A percentile compares a stretch with the other conserved stretches of the same genome.
Evolutionary conservation across 164 flowering plant species (phyloP).

Genomic region (Vitis vinifera): DNA sequence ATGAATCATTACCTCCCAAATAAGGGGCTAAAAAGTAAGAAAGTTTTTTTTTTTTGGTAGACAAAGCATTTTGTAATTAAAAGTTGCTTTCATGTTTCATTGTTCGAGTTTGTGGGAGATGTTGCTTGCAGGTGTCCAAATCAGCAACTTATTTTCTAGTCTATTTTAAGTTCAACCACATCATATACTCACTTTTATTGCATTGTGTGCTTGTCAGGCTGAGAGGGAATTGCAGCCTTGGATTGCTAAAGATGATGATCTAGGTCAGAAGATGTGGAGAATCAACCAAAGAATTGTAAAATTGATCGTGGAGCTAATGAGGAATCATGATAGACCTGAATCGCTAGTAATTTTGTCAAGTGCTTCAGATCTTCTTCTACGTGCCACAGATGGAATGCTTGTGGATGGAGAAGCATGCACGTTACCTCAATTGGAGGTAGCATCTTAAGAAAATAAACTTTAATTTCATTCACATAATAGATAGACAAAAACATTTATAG

Average conservation of each 20-base stretch:
- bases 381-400: constrained; percentile 97
- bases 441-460: neutral
- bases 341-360: constrained; percentile 79
- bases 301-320: constrained; percentile 83
- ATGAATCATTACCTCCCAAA: neutral
- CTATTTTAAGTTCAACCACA: constrained; percentile 1
- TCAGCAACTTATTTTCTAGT: constrained; percentile 3
- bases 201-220: constrained; percentile 60
- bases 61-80: neutral
- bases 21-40: neutral
- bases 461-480: neutral
- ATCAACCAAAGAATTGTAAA: constrained; percentile 88
- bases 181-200: constrained; percentile 31
- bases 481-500: neutral
- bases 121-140: neutral
- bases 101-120: neutral
- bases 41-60: constrained; percentile 1
- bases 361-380: constrained; percentile 89
- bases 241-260: constrained; percentile 92
- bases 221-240: constrained; percentile 94
- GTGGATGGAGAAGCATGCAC: constrained; percentile 99
- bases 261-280: constrained; percentile 91
- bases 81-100: neutral
- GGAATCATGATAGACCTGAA: constrained; percentile 83
- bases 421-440: constrained; percentile 93